A percentile compares a stretch with the other conserved stretches of the same genome.
These are phyloP conservation scores for Coniochaeta prunicola DNA, from an alignment of 2,329 filamentous ascomycete genomes.

Conservation along the genomic window DNA sequence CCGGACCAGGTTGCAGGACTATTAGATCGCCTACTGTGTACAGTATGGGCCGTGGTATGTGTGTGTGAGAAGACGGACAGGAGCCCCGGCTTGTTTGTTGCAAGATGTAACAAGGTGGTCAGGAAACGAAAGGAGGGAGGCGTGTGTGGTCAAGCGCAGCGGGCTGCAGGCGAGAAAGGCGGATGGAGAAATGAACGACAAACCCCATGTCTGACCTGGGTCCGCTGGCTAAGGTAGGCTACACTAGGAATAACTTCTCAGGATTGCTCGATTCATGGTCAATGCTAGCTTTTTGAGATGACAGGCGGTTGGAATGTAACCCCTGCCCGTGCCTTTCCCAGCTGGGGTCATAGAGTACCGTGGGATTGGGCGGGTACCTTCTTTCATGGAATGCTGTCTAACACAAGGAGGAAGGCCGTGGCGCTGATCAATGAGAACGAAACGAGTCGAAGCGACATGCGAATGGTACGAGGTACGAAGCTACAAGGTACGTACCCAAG, in stretches of 20 bases:
- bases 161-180: background rate
- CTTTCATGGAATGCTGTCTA: background rate
- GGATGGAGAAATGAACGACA: slow-evolving; percentile 1
- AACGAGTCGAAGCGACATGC: background rate
- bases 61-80: background rate
- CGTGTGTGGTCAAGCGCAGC: slow-evolving; percentile 18
- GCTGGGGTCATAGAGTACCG: background rate
- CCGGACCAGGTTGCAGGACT: slow-evolving; percentile 11
- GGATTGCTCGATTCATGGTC: too few species aligned
- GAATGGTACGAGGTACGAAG: background rate
- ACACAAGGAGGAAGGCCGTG: background rate
- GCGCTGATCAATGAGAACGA: background rate
- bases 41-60: background rate
- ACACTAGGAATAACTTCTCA: background rate
- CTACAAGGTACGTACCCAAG: background rate
- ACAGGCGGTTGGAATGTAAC: background rate
- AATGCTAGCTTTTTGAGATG: too few species aligned
- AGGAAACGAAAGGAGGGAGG: background rate
- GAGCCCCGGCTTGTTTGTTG: background rate
- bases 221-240: background rate
- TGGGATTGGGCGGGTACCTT: slow-evolving; percentile 1
- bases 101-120: background rate
- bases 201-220: background rate
- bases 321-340: background rate
- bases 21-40: slow-evolving; percentile 1